Evolutionary conservation across 2,329 filamentous ascomycete genomes (phyloP), one percentile per base, ranked within the genome.

Genomic region (Hymenoscyphus repandus): DNA sequence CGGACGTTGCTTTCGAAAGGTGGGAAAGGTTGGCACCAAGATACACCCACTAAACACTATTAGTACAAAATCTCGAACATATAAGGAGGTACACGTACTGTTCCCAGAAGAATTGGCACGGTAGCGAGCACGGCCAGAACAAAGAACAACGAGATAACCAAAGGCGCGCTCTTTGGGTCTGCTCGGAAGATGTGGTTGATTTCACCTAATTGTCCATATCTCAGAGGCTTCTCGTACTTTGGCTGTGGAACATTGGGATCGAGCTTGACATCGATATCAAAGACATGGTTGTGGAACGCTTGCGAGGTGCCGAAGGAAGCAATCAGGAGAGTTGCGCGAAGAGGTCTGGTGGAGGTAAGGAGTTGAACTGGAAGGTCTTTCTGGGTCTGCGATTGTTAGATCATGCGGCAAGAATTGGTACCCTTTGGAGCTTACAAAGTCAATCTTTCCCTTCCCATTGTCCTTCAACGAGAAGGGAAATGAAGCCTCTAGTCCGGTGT

Each of bases 161-260:
- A 82, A 42, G 90, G 88, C 18, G 91, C 90, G 69, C 82, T 96
- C 70, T 80, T 81, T 40, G 90, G 82, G 63, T 92, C 90, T 12
- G 76, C 70, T 57, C 82, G 83, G 82, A 97, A 99, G 62, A 86
- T 88, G 74, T 99, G 93, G 73, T 89, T 80, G 66, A 99, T 96
- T 71, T 95, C 87, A 9, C 82, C 74, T 59, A 84, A 81, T 72
- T 89, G 88, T 66, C 86, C 87, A 70, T 96, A 97, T 70, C 92
- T 86, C 58, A 91, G 71, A 9, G 88, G 83, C 60, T 81, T 74
- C 62, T 88, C 79, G 63, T 83, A 79, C 50, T 76, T 70, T 17
- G 82, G 75, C 13, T 80, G 66, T 2, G 86, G 76, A 3, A 74
- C 70, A 62, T 77, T 79, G 46, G 83, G 68, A 64, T 92, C 85